Percentiles rank a stretch among this genome's conserved stretches.
Evolutionary conservation across 1,284 basidiomycete genomes (phyloP).

Genomic region (Ustilago crameri): DNA sequence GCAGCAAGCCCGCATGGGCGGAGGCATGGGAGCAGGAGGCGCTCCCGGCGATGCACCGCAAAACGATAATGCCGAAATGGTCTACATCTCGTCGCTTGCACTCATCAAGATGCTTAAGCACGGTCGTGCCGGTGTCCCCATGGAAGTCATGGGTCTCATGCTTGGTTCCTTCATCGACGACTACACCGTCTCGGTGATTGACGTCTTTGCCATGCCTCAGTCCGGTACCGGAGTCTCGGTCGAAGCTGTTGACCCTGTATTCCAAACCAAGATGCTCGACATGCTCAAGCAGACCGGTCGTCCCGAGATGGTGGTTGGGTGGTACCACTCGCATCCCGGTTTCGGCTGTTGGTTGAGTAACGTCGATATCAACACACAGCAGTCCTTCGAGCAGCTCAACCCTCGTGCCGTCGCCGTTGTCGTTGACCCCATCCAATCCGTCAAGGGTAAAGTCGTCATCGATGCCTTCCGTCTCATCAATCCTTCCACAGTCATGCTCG

Average conservation of each 20-base stretch:
- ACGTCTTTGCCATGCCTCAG: constrained; percentile 99
- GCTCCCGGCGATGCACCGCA: constrained; percentile 68
- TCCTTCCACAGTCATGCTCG: constrained; percentile 73
- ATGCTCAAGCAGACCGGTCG: constrained; percentile 99
- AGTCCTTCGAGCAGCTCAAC: constrained; percentile 98
- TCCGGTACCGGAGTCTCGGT: constrained; percentile 98
- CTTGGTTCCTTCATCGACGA: constrained; percentile 99
- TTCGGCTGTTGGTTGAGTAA: constrained; percentile 99
- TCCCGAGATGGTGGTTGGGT: constrained; percentile 98
- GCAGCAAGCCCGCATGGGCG: constrained; percentile 62
- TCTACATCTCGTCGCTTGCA: constrained; percentile 66
- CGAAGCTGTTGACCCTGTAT: constrained; percentile 98
- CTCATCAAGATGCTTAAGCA: constrained; percentile 91
- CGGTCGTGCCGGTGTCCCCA: constrained; percentile 96
- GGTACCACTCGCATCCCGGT: constrained; percentile 99
- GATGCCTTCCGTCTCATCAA: constrained; percentile 87
- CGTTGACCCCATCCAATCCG: constrained; percentile 98
- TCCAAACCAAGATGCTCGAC: constrained; percentile 98
- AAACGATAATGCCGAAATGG: constrained; percentile 67
- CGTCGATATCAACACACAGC: constrained; percentile 99
- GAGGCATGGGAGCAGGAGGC: constrained; percentile 35
- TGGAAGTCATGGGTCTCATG: constrained; percentile 99
- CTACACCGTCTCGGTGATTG: constrained; percentile 85
- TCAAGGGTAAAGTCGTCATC: constrained; percentile 90
- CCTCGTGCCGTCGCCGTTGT: constrained; percentile 96